These are phyloP conservation scores for Eruca vesicaria DNA, from an alignment of 441 rosid genomes.

Conservation along the genomic window DNA sequence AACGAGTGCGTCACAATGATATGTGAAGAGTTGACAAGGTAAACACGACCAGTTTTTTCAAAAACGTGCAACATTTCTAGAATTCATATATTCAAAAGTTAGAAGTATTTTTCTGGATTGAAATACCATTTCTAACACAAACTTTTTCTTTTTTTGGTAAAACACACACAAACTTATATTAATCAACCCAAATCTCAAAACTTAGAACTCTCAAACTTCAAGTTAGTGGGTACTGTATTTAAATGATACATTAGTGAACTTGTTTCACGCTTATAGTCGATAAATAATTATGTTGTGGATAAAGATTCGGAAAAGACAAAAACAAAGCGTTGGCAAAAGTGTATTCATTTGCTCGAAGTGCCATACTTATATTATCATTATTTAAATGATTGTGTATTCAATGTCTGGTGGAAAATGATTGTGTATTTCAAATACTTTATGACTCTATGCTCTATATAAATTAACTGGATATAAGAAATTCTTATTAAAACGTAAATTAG, in stretches of 20 bases:
- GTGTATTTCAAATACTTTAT: background rate
- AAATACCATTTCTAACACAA: too few relatives aligned
- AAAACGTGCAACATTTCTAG: constrained; percentile 31
- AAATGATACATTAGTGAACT: background rate
- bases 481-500: background rate
- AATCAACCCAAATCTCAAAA: background rate
- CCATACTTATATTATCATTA: too few relatives aligned
- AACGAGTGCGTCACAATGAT: constrained; percentile 7
- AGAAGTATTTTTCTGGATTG: too few relatives aligned
- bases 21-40: background rate
- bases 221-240: constrained; percentile 14
- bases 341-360: background rate
- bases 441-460: background rate
- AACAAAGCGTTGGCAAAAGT: background rate
- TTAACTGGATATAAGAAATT: background rate
- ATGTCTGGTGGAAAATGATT: background rate
- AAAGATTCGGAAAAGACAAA: background rate
- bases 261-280: background rate
- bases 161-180: too few relatives aligned
- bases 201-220: background rate
- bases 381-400: background rate
- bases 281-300: background rate
- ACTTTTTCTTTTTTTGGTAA: too few relatives aligned
- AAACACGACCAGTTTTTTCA: background rate
- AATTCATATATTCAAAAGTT: background rate